Conservation (phyloP, 257 asterid species). For the Solanum chiquidenum region DNA sequence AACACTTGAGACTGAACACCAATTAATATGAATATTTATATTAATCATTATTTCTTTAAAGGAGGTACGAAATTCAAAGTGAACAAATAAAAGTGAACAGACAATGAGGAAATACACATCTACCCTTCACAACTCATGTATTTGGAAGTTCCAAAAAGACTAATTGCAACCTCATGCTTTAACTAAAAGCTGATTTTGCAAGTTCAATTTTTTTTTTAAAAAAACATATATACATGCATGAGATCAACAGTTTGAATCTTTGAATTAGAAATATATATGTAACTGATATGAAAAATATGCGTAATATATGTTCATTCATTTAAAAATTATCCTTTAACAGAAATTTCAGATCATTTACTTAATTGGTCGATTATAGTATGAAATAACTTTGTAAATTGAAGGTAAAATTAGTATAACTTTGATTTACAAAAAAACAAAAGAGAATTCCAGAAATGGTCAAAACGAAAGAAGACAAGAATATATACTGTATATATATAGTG, state of each 20-base stretch:
- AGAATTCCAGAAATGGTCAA: conserved; percentile 5
- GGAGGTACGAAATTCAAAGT: too few species aligned
- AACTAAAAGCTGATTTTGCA: neutral
- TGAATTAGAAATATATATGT: neutral
- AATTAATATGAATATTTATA: neutral
- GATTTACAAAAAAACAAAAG: too few species aligned
- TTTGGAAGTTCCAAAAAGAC: neutral
- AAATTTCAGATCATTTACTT: neutral
- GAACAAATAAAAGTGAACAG: neutral
- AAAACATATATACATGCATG: neutral
- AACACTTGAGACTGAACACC: neutral
- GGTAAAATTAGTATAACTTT: neutral
- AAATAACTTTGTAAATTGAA: neutral
- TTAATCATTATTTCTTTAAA: too few species aligned
- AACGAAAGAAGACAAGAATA: conserved; percentile 2
- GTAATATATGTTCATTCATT: neutral
- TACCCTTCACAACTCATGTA: neutral
- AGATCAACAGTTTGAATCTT: neutral
- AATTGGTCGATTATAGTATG: neutral
- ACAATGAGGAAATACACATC: too few species aligned
- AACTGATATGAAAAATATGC: neutral
- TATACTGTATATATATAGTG: neutral
- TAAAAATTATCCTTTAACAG: neutral
- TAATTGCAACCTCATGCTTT: neutral
- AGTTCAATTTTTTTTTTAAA: neutral